A percentile compares a stretch with the other conserved stretches of the same genome.
These are phyloP conservation scores for Staphylotrichum tortipilum DNA, from an alignment of 495 filamentous ascomycete genomes.

Conservation along the genomic window DNA sequence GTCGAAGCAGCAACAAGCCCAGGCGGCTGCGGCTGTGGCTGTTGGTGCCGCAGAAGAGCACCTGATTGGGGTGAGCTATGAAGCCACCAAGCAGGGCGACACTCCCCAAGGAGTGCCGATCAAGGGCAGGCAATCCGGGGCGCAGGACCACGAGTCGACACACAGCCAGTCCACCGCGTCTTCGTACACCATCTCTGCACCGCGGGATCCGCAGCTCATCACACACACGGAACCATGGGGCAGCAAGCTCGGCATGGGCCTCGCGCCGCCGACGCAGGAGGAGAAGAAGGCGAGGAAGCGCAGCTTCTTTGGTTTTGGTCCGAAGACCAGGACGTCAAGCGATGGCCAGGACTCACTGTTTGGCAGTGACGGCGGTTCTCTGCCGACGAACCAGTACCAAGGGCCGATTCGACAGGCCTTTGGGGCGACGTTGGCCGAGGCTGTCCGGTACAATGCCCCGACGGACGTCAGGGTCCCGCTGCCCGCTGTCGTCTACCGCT, in stretches of 20 bases:
- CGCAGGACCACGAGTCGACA: slow-evolving; percentile 19
- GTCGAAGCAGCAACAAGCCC: slow-evolving; percentile 30
- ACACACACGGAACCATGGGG: slow-evolving; percentile 84
- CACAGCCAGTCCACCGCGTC: slow-evolving; percentile 29
- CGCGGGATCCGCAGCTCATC: slow-evolving; percentile 78
- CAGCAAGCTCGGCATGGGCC: slow-evolving; percentile 47
- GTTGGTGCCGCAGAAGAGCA: slow-evolving; percentile 39
- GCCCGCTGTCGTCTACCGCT: slow-evolving; percentile 94
- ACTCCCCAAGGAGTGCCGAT: slow-evolving; percentile 33
- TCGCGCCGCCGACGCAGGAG: slow-evolving; percentile 47
- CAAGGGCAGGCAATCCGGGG: slow-evolving; percentile 10
- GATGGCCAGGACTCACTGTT: slow-evolving; percentile 42
- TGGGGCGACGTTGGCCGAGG: slow-evolving; percentile 77
- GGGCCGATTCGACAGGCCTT: slow-evolving; percentile 67
- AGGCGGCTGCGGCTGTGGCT: slow-evolving; percentile 15
- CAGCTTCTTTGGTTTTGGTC: slow-evolving; percentile 86
- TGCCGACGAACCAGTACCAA: slow-evolving; percentile 36
- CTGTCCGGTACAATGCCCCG: slow-evolving; percentile 71
- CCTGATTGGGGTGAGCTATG: slow-evolving; percentile 76
- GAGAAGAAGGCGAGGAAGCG: slow-evolving; percentile 80
- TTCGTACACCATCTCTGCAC: slow-evolving; percentile 68
- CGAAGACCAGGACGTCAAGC: slow-evolving; percentile 41
- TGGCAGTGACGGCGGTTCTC: slow-evolving; percentile 26
- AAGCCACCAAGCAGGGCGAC: slow-evolving; percentile 64
- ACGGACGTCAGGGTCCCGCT: slow-evolving; percentile 61